Evolutionary conservation across 192 early-diverging fungal species (phyloP).

Genomic region (Entophlyctis luteolus): DNA sequence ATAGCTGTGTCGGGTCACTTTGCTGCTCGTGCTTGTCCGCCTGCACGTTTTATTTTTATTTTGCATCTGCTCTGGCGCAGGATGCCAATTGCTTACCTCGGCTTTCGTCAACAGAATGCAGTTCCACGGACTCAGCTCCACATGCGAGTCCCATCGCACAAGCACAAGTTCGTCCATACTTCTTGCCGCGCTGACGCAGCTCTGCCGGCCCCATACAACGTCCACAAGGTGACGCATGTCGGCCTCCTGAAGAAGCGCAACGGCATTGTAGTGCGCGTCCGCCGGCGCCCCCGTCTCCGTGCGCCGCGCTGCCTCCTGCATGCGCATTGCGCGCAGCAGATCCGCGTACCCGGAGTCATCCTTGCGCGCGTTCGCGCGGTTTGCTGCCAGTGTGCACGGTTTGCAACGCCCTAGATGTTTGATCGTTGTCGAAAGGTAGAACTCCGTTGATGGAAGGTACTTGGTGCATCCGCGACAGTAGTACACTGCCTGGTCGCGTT

Average conservation of each 20-base stretch:
- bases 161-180: constrained; percentile 44
- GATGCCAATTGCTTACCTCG: too few species aligned
- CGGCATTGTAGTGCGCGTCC: constrained; percentile 41
- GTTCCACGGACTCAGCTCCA: constrained; percentile 53
- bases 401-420: constrained; percentile 54
- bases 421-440: constrained; percentile 59
- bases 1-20: constrained; percentile 31
- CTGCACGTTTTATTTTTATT: too few species aligned
- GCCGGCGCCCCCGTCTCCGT: not conserved
- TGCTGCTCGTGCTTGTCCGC: constrained; percentile 50
- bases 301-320: constrained; percentile 42
- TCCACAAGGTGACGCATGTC: constrained; percentile 57
- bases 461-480: constrained; percentile 56
- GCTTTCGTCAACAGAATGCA: constrained; percentile 52
- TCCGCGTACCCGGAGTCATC: constrained; percentile 52
- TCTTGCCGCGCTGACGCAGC: constrained; percentile 39
- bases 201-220: constrained; percentile 49
- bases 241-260: constrained; percentile 51
- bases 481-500: constrained; percentile 54
- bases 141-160: constrained; percentile 45
- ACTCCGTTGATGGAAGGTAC: constrained; percentile 56
- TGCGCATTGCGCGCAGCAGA: constrained; percentile 40
- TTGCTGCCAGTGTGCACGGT: constrained; percentile 45
- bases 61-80: too few species aligned
- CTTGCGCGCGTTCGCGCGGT: constrained; percentile 47